Conservation (phyloP, 768 basidiomycete species). For the Coprinopsis strossmayeri region DNA sequence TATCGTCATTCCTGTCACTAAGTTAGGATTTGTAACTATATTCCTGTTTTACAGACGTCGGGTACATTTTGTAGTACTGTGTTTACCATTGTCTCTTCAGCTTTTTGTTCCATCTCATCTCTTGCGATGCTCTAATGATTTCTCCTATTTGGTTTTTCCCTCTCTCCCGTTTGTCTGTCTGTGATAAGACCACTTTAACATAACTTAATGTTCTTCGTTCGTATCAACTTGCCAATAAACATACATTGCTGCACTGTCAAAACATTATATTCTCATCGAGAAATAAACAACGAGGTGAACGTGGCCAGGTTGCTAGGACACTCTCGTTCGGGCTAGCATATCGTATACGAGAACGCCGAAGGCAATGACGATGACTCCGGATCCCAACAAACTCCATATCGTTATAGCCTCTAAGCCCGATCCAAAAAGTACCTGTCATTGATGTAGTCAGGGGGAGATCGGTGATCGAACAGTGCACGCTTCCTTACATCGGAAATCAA, state of each 20-base stretch:
- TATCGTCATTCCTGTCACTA: constrained; percentile 7
- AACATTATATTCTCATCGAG: too few relatives aligned
- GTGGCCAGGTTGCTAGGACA: background rate
- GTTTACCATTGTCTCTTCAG: background rate
- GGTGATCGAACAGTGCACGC: background rate
- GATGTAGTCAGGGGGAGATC: constrained; percentile 1
- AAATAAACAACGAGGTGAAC: background rate
- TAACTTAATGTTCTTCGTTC: constrained; percentile 1
- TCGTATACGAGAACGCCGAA: constrained; percentile 78
- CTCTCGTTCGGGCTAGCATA: constrained; percentile 31
- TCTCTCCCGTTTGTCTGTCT: constrained; percentile 15
- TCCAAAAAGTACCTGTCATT: constrained; percentile 48
- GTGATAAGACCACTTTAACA: constrained; percentile 15
- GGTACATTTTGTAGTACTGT: constrained; percentile 27
- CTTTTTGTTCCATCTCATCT: constrained; percentile 12
- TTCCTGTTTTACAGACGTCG: constrained; percentile 21
- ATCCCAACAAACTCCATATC: constrained; percentile 68
- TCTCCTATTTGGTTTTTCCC: background rate
- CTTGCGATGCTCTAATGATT: background rate
- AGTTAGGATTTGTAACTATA: constrained; percentile 34
- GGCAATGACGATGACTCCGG: constrained; percentile 71
- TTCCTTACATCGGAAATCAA: constrained; percentile 63
- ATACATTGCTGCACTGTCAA: too few relatives aligned
- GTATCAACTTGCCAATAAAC: background rate
- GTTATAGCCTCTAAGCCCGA: constrained; percentile 56